A percentile compares a stretch with the other conserved stretches of the same genome.
Evolutionary conservation across 805 yeast genomes (phyloP).

Genomic region (Wickerhamomyces tratensis): DNA sequence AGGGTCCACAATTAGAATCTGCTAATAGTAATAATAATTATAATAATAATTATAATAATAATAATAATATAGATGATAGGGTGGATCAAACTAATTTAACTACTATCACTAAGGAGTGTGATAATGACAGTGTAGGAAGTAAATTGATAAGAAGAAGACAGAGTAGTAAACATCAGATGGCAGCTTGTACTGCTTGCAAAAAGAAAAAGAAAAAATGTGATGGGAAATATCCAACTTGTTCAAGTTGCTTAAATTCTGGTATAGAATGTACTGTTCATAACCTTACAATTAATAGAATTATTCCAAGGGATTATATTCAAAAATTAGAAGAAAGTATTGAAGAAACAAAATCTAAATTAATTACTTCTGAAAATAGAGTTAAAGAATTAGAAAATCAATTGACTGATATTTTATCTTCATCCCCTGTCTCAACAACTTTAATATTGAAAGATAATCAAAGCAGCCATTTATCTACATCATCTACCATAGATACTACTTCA

Average conservation of each 20-base stretch:
- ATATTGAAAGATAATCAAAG: too few species aligned
- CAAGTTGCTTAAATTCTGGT: conserved; percentile 29
- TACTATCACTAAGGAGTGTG: too few species aligned
- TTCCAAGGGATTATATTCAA: conserved; percentile 36
- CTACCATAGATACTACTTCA: too few species aligned
- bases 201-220: conserved; percentile 40
- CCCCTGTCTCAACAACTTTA: too few species aligned
- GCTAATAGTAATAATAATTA: too few species aligned
- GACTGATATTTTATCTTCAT: too few species aligned
- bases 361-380: not conserved
- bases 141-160: conserved; percentile 1
- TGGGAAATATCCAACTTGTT: conserved; percentile 38
- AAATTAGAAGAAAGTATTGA: conserved; percentile 27
- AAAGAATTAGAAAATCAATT: not conserved
- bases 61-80: too few species aligned
- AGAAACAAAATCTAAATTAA: not conserved
- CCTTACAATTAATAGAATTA: conserved; percentile 35
- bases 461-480: too few species aligned
- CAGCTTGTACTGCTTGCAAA: conserved; percentile 44
- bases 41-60: too few species aligned
- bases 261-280: conserved; percentile 37
- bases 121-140: too few species aligned
- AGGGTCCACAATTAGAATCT: too few species aligned
- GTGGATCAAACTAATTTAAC: too few species aligned
- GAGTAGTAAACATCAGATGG: conserved; percentile 24